phyloP scores from a whole-genome alignment of 1,139 yeast genomes.

The Spathaspora sp. region DNA sequence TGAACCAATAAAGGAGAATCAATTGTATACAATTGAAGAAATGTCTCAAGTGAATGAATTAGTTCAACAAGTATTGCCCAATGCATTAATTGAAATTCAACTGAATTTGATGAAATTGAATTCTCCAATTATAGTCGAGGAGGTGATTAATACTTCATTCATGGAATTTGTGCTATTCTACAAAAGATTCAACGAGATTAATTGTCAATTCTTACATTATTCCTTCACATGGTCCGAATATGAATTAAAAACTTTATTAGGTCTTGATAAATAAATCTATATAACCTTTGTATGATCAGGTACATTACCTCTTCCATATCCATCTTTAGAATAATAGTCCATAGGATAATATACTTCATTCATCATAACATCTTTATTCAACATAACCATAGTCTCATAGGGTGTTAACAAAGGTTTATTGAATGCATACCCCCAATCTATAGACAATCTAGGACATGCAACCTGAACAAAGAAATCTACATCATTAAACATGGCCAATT shows the following conservation, averaged over 20 bases:
- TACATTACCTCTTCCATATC: slow-evolving; percentile 85
- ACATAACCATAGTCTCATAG: slow-evolving; percentile 91
- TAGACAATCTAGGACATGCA: slow-evolving; percentile 94
- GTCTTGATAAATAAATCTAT: slow-evolving; percentile 38
- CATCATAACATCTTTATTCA: slow-evolving; percentile 73
- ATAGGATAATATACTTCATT: slow-evolving; percentile 74
- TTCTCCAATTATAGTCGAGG: slow-evolving; percentile 61
- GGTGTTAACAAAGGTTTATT: slow-evolving; percentile 91
- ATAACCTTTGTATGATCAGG: slow-evolving; percentile 39
- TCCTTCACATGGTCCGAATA: slow-evolving; percentile 51
- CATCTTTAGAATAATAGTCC: slow-evolving; percentile 91
- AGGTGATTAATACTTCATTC: slow-evolving; percentile 51
- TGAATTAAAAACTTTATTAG: slow-evolving; percentile 66
- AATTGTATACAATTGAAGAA: slow-evolving; percentile 48
- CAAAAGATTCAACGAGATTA: slow-evolving; percentile 42
- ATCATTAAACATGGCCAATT: slow-evolving; percentile 90
- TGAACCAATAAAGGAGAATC: slow-evolving; percentile 63
- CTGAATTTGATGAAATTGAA: slow-evolving; percentile 55
- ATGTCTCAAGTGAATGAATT: slow-evolving; percentile 41
- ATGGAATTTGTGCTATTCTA: slow-evolving; percentile 54
- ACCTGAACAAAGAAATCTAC: slow-evolving; percentile 96
- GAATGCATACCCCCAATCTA: slow-evolving; percentile 99
- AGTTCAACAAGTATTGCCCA: slow-evolving; percentile 54
- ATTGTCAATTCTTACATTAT: slow-evolving; percentile 40
- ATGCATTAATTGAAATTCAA: slow-evolving; percentile 62